These are phyloP conservation scores for Epichloe elymi DNA, from an alignment of 2,329 filamentous ascomycete species.

Conservation along the genomic window DNA sequence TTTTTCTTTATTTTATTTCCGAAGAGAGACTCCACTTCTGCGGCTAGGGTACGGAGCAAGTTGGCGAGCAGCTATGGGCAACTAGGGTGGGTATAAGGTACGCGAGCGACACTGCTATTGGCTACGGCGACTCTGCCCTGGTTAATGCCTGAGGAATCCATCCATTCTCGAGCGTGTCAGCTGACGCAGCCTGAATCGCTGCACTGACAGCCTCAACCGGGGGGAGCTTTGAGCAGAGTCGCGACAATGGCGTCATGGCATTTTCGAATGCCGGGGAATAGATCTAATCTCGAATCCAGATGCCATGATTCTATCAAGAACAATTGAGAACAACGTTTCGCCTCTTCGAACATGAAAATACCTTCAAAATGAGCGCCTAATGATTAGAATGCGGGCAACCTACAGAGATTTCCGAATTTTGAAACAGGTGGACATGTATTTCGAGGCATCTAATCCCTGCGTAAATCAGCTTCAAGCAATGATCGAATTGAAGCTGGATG, in stretches of 20 bases:
- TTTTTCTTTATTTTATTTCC: neutral
- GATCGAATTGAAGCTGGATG: neutral
- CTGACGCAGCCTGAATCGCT: neutral
- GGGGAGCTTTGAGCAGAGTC: constrained; percentile 14
- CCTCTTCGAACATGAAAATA: neutral
- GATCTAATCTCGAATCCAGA: neutral
- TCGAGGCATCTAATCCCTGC: neutral
- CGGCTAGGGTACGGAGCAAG: neutral
- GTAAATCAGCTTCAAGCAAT: neutral
- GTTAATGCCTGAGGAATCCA: neutral
- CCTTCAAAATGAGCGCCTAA: constrained; percentile 1
- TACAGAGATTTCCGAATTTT: neutral
- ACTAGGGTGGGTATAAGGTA: too few relatives aligned
- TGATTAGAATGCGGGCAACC: neutral
- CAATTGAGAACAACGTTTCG: neutral
- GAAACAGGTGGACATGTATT: neutral
- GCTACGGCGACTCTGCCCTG: too few relatives aligned
- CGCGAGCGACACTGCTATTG: too few relatives aligned
- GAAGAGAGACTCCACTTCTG: neutral
- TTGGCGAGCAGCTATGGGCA: neutral
- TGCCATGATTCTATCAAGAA: neutral
- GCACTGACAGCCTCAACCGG: neutral
- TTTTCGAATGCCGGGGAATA: constrained; percentile 1
- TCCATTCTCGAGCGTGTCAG: neutral
- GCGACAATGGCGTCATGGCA: constrained; percentile 15